phyloP scores from a whole-genome alignment of 1,284 basidiomycete species.

The Cryptococcus floricola region DNA sequence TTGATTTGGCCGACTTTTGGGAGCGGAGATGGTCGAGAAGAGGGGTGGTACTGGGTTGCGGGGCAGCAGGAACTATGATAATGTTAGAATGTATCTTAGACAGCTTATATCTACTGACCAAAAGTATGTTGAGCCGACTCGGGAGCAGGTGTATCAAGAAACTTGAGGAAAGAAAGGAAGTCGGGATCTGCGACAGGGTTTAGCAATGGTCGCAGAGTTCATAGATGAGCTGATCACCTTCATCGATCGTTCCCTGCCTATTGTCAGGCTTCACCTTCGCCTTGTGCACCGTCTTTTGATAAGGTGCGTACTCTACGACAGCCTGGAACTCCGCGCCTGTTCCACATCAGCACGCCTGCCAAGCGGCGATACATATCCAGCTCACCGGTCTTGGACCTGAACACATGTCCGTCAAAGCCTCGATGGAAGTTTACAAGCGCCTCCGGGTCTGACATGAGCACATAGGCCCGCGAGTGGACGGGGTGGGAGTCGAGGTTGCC shows the following conservation, averaged over 20 bases:
- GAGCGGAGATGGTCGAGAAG: constrained; percentile 78
- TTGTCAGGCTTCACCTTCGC: constrained; percentile 41
- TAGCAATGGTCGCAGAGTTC: background rate
- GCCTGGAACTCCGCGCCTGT: constrained; percentile 81
- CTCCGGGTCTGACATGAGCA: constrained; percentile 76
- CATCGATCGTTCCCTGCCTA: constrained; percentile 45
- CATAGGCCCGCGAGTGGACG: constrained; percentile 81
- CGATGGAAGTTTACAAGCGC: constrained; percentile 70
- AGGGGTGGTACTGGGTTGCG: constrained; percentile 68
- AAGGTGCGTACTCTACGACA: constrained; percentile 90
- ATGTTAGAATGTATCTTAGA: background rate
- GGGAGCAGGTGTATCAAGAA: constrained; percentile 43
- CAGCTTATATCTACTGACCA: constrained; percentile 52
- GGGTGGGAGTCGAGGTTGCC: constrained; percentile 65
- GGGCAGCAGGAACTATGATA: constrained; percentile 12
- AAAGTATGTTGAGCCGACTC: constrained; percentile 60
- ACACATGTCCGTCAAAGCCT: constrained; percentile 87
- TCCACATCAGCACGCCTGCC: constrained; percentile 1
- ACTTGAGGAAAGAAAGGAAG: constrained; percentile 73
- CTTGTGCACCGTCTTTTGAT: constrained; percentile 61
- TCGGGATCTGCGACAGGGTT: constrained; percentile 61
- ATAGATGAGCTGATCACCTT: constrained; percentile 25
- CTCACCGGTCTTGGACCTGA: constrained; percentile 83
- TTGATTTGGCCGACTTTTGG: constrained; percentile 59
- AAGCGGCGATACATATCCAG: background rate